phyloP scores from a whole-genome alignment of 1,284 basidiomycete species.

The Bondarzewia mesenterica region DNA sequence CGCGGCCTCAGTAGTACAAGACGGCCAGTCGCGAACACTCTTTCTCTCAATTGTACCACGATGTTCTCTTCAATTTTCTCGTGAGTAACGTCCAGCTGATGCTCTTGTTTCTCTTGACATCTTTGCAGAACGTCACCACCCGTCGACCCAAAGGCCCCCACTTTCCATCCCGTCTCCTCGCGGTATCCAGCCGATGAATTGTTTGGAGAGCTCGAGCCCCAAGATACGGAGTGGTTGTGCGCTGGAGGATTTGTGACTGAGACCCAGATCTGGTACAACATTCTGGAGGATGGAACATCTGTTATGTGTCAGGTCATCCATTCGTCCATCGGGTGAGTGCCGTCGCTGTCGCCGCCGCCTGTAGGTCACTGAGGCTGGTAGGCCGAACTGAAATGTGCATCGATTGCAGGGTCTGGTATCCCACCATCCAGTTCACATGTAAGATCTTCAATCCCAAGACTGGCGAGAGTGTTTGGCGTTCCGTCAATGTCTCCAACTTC shows the following conservation, averaged over 20 bases:
- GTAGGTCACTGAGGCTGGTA: conserved; percentile 1
- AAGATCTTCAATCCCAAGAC: conserved; percentile 83
- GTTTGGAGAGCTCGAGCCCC: conserved; percentile 62
- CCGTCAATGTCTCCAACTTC: conserved; percentile 84
- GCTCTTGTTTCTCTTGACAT: conserved; percentile 11
- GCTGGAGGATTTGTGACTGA: conserved; percentile 85
- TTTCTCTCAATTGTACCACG: conserved; percentile 7
- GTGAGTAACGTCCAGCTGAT: conserved; percentile 37
- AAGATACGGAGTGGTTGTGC: conserved; percentile 81
- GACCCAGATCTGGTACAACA: conserved; percentile 86
- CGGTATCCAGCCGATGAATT: conserved; percentile 44
- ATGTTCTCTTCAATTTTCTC: conserved; percentile 72
- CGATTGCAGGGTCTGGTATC: conserved; percentile 72
- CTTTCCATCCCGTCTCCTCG: conserved; percentile 72
- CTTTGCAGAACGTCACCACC: conserved; percentile 40
- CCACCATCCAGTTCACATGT: conserved; percentile 93
- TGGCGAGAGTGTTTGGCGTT: conserved; percentile 80
- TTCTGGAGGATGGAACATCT: conserved; percentile 76
- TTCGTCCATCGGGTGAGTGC: conserved; percentile 91
- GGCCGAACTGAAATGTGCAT: not conserved
- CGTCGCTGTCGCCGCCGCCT: conserved; percentile 7
- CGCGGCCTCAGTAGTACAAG: no score
- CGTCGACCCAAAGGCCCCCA: conserved; percentile 58
- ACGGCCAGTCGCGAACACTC: no score
- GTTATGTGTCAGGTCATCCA: conserved; percentile 93